A percentile compares a stretch with the other conserved stretches of the same genome.
Conservation (phyloP, 768 basidiomycete genomes). For the Xanthoconium stramineum region DNA sequence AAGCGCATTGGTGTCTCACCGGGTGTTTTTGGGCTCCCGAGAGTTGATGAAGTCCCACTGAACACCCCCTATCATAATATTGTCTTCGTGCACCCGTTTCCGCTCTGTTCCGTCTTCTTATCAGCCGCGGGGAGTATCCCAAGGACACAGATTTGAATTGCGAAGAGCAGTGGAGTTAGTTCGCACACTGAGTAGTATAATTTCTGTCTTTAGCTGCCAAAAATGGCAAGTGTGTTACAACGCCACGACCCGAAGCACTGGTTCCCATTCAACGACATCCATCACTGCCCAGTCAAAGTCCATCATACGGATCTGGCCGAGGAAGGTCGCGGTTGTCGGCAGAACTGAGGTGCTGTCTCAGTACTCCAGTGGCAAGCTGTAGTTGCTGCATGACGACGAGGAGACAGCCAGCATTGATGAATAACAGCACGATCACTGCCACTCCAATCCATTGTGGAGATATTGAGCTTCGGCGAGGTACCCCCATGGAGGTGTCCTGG, state of each 20-base stretch:
- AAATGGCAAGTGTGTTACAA: no score
- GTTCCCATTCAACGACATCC: not conserved
- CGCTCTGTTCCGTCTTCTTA: not conserved
- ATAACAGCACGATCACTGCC: slow-evolving; percentile 20
- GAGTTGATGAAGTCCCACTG: not conserved
- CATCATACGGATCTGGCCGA: slow-evolving; percentile 31
- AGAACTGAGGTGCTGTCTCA: slow-evolving; percentile 18
- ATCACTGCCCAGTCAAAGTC: slow-evolving; percentile 18
- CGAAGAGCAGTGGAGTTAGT: no score
- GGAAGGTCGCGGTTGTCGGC: slow-evolving; percentile 27
- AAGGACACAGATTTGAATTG: no score
- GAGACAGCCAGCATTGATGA: slow-evolving; percentile 24
- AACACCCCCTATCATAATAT: not conserved
- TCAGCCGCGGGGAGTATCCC: not conserved
- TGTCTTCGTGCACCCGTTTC: not conserved
- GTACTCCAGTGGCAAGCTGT: slow-evolving; percentile 11
- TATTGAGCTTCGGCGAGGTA: not conserved
- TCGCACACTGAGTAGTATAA: no score
- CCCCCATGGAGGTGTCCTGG: slow-evolving; percentile 1
- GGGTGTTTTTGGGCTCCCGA: not conserved
- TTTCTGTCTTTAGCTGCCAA: no score
- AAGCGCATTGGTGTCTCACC: not conserved
- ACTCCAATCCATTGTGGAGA: slow-evolving; percentile 11
- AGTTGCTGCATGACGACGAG: slow-evolving; percentile 17
- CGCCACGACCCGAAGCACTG: no score